A percentile compares a stretch with the other conserved stretches of the same genome.
These are phyloP conservation scores for Claviceps digitariae DNA, from an alignment of 2,329 filamentous ascomycete genomes.

Conservation along the genomic window DNA sequence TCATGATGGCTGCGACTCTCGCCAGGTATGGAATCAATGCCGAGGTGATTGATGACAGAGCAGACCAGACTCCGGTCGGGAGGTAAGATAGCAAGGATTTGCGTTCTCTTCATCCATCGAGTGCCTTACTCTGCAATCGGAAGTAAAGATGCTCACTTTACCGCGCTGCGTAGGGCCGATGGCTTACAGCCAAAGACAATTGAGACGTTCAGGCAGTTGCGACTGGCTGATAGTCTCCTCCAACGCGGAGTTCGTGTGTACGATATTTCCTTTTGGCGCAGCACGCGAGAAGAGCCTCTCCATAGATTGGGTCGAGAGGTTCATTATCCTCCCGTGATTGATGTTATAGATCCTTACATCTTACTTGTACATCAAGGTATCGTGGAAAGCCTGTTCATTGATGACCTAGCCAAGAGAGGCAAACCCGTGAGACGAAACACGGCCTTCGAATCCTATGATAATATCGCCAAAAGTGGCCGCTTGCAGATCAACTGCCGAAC, in stretches of 20 bases:
- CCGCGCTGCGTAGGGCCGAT: slow-evolving; percentile 38
- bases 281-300: slow-evolving; percentile 35
- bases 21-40: slow-evolving; percentile 53
- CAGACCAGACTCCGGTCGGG: slow-evolving; percentile 54
- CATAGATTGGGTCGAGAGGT: slow-evolving; percentile 50
- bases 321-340: slow-evolving; percentile 52
- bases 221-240: slow-evolving; percentile 54
- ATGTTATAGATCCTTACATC: slow-evolving; percentile 43
- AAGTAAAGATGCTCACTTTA: slow-evolving; percentile 2
- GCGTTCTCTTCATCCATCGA: not conserved
- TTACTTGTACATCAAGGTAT: slow-evolving; percentile 59
- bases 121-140: not conserved
- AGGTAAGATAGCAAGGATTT: slow-evolving; percentile 18
- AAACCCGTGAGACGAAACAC: slow-evolving; percentile 50
- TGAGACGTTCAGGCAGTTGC: slow-evolving; percentile 61
- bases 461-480: slow-evolving; percentile 28
- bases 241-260: slow-evolving; percentile 56
- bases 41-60: slow-evolving; percentile 53
- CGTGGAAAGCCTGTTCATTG: slow-evolving; percentile 56
- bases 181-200: slow-evolving; percentile 68
- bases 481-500: slow-evolving; percentile 37
- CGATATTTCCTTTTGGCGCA: slow-evolving; percentile 62
- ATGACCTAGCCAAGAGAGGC: slow-evolving; percentile 53
- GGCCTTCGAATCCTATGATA: slow-evolving; percentile 44
- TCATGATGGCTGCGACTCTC: slow-evolving; percentile 42